Evolutionary conservation across 208 protist species (phyloP).

Genomic region (Herpetomonas samuelpessoai): DNA sequence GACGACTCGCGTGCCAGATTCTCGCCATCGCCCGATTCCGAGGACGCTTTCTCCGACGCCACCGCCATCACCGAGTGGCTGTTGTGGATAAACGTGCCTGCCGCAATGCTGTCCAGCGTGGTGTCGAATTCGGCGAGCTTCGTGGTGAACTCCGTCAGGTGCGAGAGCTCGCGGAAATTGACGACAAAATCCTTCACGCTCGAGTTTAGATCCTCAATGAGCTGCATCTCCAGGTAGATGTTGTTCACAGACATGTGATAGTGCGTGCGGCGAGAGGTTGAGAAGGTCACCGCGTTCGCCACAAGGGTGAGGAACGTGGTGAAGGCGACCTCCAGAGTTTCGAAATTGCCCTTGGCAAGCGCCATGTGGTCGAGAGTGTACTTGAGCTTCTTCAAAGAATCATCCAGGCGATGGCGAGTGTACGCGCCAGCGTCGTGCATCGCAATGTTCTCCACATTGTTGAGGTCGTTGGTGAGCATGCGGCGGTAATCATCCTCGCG

Average conservation of each 20-base stretch:
- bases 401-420: slow-evolving; percentile 56
- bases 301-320: slow-evolving; percentile 54
- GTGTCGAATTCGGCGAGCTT: slow-evolving; percentile 81
- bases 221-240: slow-evolving; percentile 73
- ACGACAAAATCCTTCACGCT: slow-evolving; percentile 84
- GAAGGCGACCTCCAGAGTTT: slow-evolving; percentile 68
- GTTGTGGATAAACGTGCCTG: slow-evolving; percentile 51
- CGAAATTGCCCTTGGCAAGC: slow-evolving; percentile 72
- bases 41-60: not conserved
- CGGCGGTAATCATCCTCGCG: slow-evolving; percentile 79
- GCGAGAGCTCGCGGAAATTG: slow-evolving; percentile 85
- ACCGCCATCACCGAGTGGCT: not conserved
- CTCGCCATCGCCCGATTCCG: not conserved
- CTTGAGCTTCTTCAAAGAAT: slow-evolving; percentile 56
- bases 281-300: slow-evolving; percentile 62
- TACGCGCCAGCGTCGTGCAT: slow-evolving; percentile 69
- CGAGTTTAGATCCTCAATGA: slow-evolving; percentile 77
- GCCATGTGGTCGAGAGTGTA: slow-evolving; percentile 71
- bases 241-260: slow-evolving; percentile 49
- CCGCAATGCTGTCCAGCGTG: slow-evolving; percentile 67
- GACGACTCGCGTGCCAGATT: slow-evolving; percentile 10
- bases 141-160: slow-evolving; percentile 73
- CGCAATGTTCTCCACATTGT: slow-evolving; percentile 81
- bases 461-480: slow-evolving; percentile 66
- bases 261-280: slow-evolving; percentile 22